Percentiles rank a stretch among this genome's conserved stretches.
Evolutionary conservation across 2,329 filamentous ascomycete genomes (phyloP).

Genomic region (Elsinoe perseae): DNA sequence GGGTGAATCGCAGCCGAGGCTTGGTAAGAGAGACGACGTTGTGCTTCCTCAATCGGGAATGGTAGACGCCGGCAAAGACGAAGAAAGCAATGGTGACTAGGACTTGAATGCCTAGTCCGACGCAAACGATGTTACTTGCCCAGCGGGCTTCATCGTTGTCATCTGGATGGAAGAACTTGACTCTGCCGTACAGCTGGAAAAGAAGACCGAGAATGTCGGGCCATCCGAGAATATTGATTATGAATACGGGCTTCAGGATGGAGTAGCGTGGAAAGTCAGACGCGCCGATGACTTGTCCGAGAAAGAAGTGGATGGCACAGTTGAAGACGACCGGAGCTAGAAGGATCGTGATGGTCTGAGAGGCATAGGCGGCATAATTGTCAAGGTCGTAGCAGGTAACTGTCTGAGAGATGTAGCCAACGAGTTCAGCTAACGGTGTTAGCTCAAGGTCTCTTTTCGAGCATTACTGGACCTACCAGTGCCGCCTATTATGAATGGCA

Average conservation of each 20-base stretch:
- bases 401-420: conserved; percentile 36
- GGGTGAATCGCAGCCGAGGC: not conserved
- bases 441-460: conserved; percentile 17
- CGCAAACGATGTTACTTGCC: conserved; percentile 46
- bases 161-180: conserved; percentile 10
- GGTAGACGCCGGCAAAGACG: conserved; percentile 42
- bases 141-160: conserved; percentile 29
- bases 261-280: conserved; percentile 38
- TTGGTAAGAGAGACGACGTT: not conserved
- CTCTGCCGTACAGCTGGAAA: conserved; percentile 3
- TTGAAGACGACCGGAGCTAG: conserved; percentile 44
- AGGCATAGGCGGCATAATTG: conserved; percentile 33
- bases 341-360: conserved; percentile 40
- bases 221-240: conserved; percentile 49
- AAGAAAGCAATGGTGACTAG: conserved; percentile 51
- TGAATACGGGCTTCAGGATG: conserved; percentile 36
- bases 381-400: conserved; percentile 23
- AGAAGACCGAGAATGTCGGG: conserved; percentile 26
- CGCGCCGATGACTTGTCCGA: conserved; percentile 38
- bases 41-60: conserved; percentile 34
- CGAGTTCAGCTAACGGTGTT: conserved; percentile 34
- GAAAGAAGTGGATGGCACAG: conserved; percentile 46
- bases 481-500: conserved; percentile 40
- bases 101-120: conserved; percentile 50
- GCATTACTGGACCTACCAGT: conserved; percentile 35